Evolutionary conservation across 805 yeast species (phyloP).

Genomic region (Wickerhamiella siamensis): DNA sequence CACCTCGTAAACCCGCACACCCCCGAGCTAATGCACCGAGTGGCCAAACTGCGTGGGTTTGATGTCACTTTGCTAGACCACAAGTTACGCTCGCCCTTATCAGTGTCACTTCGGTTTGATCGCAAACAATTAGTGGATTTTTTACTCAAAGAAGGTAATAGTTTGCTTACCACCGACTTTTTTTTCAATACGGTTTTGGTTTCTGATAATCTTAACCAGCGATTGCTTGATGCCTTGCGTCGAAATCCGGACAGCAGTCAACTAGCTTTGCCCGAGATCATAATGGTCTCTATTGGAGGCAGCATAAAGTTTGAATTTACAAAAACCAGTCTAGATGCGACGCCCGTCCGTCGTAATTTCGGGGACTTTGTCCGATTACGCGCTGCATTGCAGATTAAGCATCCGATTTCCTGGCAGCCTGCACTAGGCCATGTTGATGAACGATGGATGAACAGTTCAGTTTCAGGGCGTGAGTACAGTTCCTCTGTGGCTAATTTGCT

Average conservation of each 20-base stretch:
- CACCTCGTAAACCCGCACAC: conserved; percentile 48
- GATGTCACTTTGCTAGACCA: conserved; percentile 49
- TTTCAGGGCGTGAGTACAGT: background rate
- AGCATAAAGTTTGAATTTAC: conserved; percentile 3
- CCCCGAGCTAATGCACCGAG: background rate
- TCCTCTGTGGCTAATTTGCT: conserved; percentile 26
- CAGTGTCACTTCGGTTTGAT: conserved; percentile 55
- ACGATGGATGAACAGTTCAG: conserved; percentile 12
- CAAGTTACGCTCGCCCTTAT: conserved; percentile 52
- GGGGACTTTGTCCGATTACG: conserved; percentile 24
- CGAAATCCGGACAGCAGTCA: background rate
- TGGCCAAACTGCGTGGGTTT: conserved; percentile 23
- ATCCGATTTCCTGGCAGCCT: conserved; percentile 29
- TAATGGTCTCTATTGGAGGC: background rate
- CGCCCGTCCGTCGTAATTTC: conserved; percentile 21
- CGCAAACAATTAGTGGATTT: conserved; percentile 41
- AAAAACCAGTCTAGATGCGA: conserved; percentile 10
- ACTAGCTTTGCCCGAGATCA: background rate
- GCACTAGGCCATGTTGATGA: conserved; percentile 20
- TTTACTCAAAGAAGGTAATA: conserved; percentile 2
- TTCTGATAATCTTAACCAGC: background rate
- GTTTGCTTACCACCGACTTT: background rate
- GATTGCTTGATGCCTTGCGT: background rate
- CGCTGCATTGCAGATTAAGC: conserved; percentile 23
- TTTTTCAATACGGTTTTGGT: background rate